Evolutionary conservation across 306 rosid genomes (phyloP), one percentile per base, ranked within the genome.

Genomic region (Rosa lucieae): DNA sequence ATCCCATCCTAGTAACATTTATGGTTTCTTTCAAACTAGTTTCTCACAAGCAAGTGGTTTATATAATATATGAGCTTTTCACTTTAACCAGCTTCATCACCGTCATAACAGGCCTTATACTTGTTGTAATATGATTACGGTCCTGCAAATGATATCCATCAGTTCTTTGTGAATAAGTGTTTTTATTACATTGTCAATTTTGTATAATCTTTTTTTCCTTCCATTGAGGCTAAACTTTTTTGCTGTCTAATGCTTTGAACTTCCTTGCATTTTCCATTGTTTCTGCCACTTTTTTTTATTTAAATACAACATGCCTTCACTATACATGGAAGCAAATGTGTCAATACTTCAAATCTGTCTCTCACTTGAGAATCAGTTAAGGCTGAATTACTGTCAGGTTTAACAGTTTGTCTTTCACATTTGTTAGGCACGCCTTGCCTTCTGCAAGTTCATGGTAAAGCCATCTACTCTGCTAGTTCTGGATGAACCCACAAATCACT

Each of bases 401-500:
- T 61, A 59, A 75, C n/a, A 2, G 71, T 79, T 55, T 71, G 26
- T 77, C 18, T 23, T 23, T 72, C 20, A 65, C 82, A 82, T 85
- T 87, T 85, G 69, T 70, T 58, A 91, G 99, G 99, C 99, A 29
- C 96, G 98, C 43, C 94, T 95, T 81, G 98, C 99, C 10, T 95
- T 95, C 70, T 95, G 98, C 89, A 95, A 89, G 80, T 95, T 95
- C 89, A 95, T 95, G 99, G 99, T 92, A 79, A 95, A 85, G 78
- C 99, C 99, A 43, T 95, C 99, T 26, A 92, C 92, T 66, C 72
- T 92, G 82, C 89, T 95, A 82, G 94, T 95, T 61, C 79, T 95
- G 86, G 99, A 95, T 78, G 99, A 95, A 85, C 98, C 99, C 23
- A 95, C 99, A 72, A 95, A 95, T 87, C 99, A 95, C 90, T 86